These are phyloP conservation scores for Yamadazyma sp. DNA, from an alignment of 1,139 yeast species.

Conservation along the genomic window DNA sequence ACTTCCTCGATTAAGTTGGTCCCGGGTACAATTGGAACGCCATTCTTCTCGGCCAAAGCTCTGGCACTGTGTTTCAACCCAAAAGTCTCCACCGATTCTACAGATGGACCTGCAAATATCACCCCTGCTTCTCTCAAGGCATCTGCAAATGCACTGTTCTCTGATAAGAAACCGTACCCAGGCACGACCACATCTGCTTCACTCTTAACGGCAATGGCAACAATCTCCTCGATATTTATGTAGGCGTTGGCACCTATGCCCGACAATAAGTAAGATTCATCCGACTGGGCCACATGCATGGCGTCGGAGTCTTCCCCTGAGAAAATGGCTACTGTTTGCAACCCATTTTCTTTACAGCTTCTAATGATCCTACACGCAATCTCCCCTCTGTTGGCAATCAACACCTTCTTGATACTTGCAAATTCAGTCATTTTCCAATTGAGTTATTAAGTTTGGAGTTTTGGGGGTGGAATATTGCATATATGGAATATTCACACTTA, in stretches of 20 bases:
- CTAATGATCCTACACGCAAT: constrained; percentile 44
- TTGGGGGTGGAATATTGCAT: constrained; percentile 1
- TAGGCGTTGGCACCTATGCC: constrained; percentile 44
- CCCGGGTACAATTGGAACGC: constrained; percentile 52
- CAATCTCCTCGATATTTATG: constrained; percentile 41
- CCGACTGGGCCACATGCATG: constrained; percentile 36
- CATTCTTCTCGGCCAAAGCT: constrained; percentile 24
- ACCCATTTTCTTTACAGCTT: constrained; percentile 36
- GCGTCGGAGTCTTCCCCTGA: constrained; percentile 44
- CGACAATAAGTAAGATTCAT: constrained; percentile 30
- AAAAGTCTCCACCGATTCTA: constrained; percentile 31
- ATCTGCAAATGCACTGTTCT: constrained; percentile 43
- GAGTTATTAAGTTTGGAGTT: background rate
- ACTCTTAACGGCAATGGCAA: constrained; percentile 27
- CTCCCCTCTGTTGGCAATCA: constrained; percentile 50
- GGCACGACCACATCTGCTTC: constrained; percentile 9
- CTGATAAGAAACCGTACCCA: constrained; percentile 24
- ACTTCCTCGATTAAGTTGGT: constrained; percentile 37
- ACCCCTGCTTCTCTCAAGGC: constrained; percentile 34
- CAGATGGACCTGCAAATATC: constrained; percentile 48
- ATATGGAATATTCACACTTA: too few relatives aligned
- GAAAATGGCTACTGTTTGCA: constrained; percentile 39
- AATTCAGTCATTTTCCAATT: constrained; percentile 4
- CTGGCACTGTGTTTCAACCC: constrained; percentile 38
- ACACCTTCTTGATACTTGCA: constrained; percentile 22